Percentiles rank a stretch among this genome's conserved stretches.
These are phyloP conservation scores for Barnettozyma pratensis DNA, from an alignment of 805 yeast genomes.

Conservation along the genomic window DNA sequence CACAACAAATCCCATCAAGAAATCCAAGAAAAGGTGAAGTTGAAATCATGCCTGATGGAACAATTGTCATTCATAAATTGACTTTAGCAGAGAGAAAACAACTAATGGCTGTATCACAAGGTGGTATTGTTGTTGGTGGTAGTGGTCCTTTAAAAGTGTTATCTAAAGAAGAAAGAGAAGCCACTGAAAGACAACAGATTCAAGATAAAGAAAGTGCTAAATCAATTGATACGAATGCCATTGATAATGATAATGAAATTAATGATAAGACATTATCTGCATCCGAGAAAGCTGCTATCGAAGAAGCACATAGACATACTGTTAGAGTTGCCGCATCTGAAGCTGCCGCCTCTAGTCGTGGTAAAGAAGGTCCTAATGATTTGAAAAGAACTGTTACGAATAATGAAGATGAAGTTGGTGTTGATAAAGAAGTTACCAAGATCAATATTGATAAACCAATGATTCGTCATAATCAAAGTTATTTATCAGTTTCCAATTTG, in stretches of 20 bases:
- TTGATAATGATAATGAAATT: not conserved
- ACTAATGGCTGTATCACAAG: constrained; percentile 40
- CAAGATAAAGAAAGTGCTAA: not conserved
- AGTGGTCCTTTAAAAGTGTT: constrained; percentile 56
- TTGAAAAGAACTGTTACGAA: constrained; percentile 25
- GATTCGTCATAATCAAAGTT: constrained; percentile 31
- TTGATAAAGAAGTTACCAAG: constrained; percentile 28
- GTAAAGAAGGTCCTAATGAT: constrained; percentile 28
- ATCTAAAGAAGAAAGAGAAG: constrained; percentile 19
- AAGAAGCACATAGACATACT: constrained; percentile 17
- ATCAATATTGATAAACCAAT: constrained; percentile 40
- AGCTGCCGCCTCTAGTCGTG: constrained; percentile 34
- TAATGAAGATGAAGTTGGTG: constrained; percentile 34
- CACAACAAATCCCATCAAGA: constrained; percentile 90
- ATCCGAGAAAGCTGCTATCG: not conserved
- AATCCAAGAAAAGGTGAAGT: constrained; percentile 82
- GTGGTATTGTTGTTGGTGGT: constrained; percentile 78
- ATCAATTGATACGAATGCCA: not conserved
- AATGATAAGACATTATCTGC: not conserved
- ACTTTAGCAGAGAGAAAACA: constrained; percentile 49
- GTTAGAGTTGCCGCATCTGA: constrained; percentile 32
- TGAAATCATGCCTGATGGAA: constrained; percentile 51
- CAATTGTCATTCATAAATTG: constrained; percentile 47
- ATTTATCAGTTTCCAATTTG: constrained; percentile 23
- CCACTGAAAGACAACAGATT: constrained; percentile 5